These are phyloP conservation scores for Pholiota adiposa DNA, from an alignment of 1,284 basidiomycete genomes.

Conservation along the genomic window DNA sequence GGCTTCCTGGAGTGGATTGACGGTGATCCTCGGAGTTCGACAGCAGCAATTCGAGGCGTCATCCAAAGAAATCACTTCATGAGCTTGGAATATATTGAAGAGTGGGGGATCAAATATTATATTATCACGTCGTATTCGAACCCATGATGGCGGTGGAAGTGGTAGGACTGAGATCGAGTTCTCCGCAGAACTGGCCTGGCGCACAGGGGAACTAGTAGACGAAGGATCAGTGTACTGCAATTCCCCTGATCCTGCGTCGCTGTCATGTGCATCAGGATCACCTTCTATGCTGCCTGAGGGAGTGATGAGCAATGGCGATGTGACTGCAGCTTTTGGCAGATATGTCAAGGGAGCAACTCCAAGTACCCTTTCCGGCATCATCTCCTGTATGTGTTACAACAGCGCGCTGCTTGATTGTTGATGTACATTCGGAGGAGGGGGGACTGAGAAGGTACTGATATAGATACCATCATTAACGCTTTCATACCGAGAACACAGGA, in stretches of 20 bases:
- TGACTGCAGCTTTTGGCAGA: slow-evolving; percentile 4
- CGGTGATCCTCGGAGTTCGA: neutral
- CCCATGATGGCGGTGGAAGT: no score
- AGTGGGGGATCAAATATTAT: no score
- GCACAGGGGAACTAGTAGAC: neutral
- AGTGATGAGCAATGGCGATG: slow-evolving; percentile 2
- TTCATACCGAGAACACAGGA: neutral
- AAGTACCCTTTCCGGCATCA: slow-evolving; percentile 11
- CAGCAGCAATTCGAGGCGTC: slow-evolving; percentile 16
- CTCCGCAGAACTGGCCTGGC: no score
- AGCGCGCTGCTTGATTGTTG: slow-evolving; percentile 14
- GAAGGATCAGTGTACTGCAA: neutral
- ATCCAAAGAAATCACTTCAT: no score
- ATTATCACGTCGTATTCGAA: no score
- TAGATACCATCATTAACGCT: neutral
- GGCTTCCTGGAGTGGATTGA: neutral
- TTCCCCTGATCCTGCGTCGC: neutral
- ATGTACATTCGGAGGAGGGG: neutral
- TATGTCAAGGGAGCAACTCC: slow-evolving; percentile 10
- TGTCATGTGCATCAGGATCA: slow-evolving; percentile 1
- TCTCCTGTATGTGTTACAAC: slow-evolving; percentile 12
- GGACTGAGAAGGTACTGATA: slow-evolving; percentile 13
- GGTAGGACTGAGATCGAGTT: no score
- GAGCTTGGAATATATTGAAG: no score
- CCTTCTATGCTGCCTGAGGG: slow-evolving; percentile 3